A percentile compares a stretch with the other conserved stretches of the same genome.
Evolutionary conservation across 23 red algal genomes (phyloP).

Genomic region (Agarophyton chilense): DNA sequence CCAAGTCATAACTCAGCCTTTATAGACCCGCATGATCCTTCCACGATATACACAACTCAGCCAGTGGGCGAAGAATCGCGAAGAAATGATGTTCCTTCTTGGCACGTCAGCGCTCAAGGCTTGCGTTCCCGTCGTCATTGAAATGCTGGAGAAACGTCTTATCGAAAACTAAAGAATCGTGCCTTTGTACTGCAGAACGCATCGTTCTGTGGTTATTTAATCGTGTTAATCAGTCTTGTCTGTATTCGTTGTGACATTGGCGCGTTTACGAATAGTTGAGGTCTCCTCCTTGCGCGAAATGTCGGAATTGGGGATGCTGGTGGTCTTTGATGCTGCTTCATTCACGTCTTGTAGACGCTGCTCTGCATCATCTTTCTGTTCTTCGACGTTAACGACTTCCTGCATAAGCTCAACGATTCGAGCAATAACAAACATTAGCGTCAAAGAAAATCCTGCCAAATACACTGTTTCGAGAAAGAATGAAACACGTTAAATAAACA

Average conservation of each 20-base stretch:
- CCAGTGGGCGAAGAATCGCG: conserved; percentile 47
- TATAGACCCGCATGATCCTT: conserved; percentile 80
- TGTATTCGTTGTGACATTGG: conserved; percentile 14
- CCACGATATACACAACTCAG: conserved; percentile 68
- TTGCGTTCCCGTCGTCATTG: conserved; percentile 42
- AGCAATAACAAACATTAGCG: conserved; percentile 75
- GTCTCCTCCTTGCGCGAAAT: conserved; percentile 26
- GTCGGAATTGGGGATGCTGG: conserved; percentile 33
- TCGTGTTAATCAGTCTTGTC: conserved; percentile 43
- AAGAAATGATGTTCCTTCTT: conserved; percentile 57
- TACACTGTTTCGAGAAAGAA: conserved; percentile 38
- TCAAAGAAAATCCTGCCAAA: conserved; percentile 71
- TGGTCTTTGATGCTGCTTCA: conserved; percentile 8
- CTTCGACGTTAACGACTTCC: conserved; percentile 48
- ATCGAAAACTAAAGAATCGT: not conserved
- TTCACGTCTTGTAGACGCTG: conserved; percentile 53
- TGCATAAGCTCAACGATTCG: conserved; percentile 77
- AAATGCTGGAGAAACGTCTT: not conserved
- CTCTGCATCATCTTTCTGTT: conserved; percentile 31
- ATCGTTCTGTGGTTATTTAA: not conserved
- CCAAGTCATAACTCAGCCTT: conserved; percentile 52
- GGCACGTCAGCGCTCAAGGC: conserved; percentile 50
- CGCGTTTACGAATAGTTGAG: conserved; percentile 51
- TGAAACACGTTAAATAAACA: not conserved
- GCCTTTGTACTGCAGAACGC: not conserved